Evolutionary conservation across 176 grass and related monocot species (phyloP).

Genomic region (Aechmea fasciata): DNA sequence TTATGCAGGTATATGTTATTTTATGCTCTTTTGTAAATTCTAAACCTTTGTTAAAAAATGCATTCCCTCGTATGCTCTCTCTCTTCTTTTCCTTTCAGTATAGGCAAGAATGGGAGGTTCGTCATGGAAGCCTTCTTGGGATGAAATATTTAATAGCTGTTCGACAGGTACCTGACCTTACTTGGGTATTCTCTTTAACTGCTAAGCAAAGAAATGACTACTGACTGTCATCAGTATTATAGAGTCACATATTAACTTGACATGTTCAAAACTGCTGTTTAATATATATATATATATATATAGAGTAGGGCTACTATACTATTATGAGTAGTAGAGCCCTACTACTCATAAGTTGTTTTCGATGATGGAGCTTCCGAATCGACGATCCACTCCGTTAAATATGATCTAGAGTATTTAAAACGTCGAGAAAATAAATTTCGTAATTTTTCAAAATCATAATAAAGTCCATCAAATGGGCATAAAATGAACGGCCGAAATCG

Average conservation of each 20-base stretch:
- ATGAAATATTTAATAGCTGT: constrained; percentile 97
- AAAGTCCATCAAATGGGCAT: no score
- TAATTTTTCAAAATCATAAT: no score
- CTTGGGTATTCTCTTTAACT: not conserved
- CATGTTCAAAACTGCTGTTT: no score
- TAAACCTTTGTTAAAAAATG: constrained; percentile 13
- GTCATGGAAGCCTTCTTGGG: constrained; percentile 95
- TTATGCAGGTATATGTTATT: constrained; percentile 76
- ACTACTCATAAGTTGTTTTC: no score
- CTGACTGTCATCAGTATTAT: not conserved
- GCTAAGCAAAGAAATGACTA: constrained; percentile 19
- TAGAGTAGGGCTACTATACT: no score
- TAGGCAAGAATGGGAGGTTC: constrained; percentile 99
- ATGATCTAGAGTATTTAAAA: no score
- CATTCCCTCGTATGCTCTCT: constrained; percentile 20
- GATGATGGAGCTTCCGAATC: no score
- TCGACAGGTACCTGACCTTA: constrained; percentile 38
- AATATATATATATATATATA: not conserved
- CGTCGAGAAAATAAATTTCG: no score
- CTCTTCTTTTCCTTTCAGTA: constrained; percentile 77
- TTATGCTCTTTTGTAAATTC: constrained; percentile 4
- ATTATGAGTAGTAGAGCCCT: no score
- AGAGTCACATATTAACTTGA: no score
- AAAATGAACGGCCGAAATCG: no score
- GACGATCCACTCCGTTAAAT: no score